Evolutionary conservation across 257 asterid genomes (phyloP), one percentile per base, ranked within the genome.

Genomic region (Plantago ovata): DNA sequence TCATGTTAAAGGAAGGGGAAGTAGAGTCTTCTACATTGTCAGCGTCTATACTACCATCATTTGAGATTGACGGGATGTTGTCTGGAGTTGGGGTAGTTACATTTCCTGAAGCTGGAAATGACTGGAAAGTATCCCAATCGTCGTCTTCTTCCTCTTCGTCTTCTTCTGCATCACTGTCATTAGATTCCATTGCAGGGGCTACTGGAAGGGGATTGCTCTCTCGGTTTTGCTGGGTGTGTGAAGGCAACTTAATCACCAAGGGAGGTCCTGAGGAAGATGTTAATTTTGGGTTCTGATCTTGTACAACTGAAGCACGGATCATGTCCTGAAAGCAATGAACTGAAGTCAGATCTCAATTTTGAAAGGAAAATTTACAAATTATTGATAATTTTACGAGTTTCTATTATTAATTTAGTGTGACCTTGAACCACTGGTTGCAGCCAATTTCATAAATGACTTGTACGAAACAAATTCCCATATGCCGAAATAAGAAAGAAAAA

Each of bases 51-150:
- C 55, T 63, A 16, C 45, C 38, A 38, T 42, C 10, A 56, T 72
- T 69, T 44, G 83, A 62, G 71, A 69, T 13, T 21, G 84, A 63
- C 50, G 70, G 22, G 51, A 53, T 44, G 15, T 0, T 45, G 43
- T 76, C 81, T 24, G 75, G 78, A 67, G 82, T 55, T 22, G 83
- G 73, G 63, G 61, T 68, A 65, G 66, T 66, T 74, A 70, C 96
- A 55, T 60, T 78, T 51, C 52, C 72, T 13, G 92, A 71, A 60
- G 94, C 87, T 48, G 99, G 86, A 75, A 93, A 89, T 22, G 98
- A 92, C 76, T 93, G 99, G 76, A 89, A 93, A 66, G 91, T 81
- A 65, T 93, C 99, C 99, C 99, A 93, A 67, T 93, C 98, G 38
- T 87, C 95, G 0, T 89, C 95, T 0, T 81, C 87, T 16, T 74